phyloP scores from a whole-genome alignment of 164 flowering plant species.

The Cinnamomum chago region DNA sequence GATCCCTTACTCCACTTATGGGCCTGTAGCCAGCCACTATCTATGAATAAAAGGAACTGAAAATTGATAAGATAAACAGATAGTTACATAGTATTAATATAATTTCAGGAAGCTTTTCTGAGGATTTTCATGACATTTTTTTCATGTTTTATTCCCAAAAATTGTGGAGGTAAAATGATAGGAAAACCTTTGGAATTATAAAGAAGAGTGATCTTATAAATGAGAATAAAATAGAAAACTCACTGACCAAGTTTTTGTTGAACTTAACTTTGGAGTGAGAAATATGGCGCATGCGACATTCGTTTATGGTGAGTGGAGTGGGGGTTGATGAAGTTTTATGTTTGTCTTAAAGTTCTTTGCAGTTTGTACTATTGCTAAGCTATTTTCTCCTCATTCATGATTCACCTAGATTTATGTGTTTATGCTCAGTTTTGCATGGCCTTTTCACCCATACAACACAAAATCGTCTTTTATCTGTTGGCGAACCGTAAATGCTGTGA shows the following conservation, averaged over 20 bases:
- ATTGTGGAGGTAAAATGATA: not conserved
- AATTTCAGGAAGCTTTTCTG: too few relatives aligned
- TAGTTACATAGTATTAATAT: too few relatives aligned
- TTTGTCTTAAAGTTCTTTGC: not conserved
- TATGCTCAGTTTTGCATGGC: too few relatives aligned
- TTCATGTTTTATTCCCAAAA: not conserved
- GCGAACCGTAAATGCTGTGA: too few relatives aligned
- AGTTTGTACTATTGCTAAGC: not conserved
- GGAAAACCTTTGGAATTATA: too few relatives aligned
- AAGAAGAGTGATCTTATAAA: not conserved
- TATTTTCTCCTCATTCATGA: not conserved
- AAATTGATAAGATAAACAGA: too few relatives aligned
- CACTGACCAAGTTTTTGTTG: not conserved
- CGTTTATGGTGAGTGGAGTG: not conserved
- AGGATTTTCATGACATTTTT: not conserved
- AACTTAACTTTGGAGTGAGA: not conserved
- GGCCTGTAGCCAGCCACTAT: too few relatives aligned
- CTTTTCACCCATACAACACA: not conserved
- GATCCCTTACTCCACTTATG: too few relatives aligned
- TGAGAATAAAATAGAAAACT: not conserved
- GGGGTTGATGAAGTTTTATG: not conserved
- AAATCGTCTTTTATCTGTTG: too few relatives aligned
- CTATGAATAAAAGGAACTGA: too few relatives aligned
- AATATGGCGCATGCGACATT: not conserved
- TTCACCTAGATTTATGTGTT: not conserved